A percentile compares a stretch with the other conserved stretches of the same genome.
Evolutionary conservation across 2,329 filamentous ascomycete genomes (phyloP).

Genomic region (Tricladium varicosporioides): DNA sequence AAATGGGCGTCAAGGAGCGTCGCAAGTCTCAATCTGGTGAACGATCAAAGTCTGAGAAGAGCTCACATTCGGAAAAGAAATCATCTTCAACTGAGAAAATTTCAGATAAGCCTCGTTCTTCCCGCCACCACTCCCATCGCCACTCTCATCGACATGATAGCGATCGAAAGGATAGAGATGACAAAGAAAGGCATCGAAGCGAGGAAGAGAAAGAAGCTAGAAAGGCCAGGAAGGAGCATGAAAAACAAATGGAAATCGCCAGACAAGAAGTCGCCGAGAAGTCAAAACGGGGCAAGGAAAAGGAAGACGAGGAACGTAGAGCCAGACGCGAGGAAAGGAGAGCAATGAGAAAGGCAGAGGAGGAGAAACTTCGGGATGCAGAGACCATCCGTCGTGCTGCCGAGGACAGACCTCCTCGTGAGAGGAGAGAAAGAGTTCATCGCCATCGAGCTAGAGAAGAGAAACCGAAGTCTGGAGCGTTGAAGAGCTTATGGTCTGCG

Average conservation of each 20-base stretch:
- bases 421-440: conserved; percentile 15
- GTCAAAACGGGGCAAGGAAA: conserved; percentile 18
- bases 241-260: conserved; percentile 23
- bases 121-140: conserved; percentile 15
- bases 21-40: conserved; percentile 7
- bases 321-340: conserved; percentile 23
- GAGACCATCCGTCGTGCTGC: conserved; percentile 3
- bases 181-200: conserved; percentile 17
- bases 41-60: not conserved
- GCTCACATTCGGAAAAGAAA: not conserved
- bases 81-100: not conserved
- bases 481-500: conserved; percentile 19
- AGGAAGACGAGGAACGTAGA: conserved; percentile 26
- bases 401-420: conserved; percentile 1
- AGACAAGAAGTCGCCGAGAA: conserved; percentile 24
- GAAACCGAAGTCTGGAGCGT: conserved; percentile 14
- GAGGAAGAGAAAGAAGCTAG: conserved; percentile 28
- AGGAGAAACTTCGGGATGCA: conserved; percentile 15
- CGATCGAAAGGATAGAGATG: conserved; percentile 19
- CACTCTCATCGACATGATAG: conserved; percentile 7
- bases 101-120: conserved; percentile 6
- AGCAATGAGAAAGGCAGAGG: conserved; percentile 19
- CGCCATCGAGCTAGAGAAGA: conserved; percentile 21
- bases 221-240: conserved; percentile 22
- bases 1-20: not conserved